Evolutionary conservation across 305 asterid species (phyloP).

Genomic region (Plantago coronopus): DNA sequence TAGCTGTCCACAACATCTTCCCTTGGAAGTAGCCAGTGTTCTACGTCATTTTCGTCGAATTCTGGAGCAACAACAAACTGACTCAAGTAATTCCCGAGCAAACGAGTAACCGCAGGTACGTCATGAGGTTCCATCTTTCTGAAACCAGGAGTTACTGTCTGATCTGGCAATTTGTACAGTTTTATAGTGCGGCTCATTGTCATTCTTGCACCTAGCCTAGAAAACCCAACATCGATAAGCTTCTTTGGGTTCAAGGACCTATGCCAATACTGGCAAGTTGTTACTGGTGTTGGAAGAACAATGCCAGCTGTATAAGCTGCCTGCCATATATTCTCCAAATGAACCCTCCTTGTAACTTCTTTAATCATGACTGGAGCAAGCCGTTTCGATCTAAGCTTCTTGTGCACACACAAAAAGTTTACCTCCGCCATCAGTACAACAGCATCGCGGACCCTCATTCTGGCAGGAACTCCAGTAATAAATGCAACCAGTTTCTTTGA

Average conservation of each 20-base stretch:
- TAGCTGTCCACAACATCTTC: conserved; percentile 59
- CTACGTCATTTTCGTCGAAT: conserved; percentile 63
- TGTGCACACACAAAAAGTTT: conserved; percentile 61
- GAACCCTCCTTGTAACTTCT: conserved; percentile 67
- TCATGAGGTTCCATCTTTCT: conserved; percentile 67
- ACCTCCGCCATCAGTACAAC: conserved; percentile 61
- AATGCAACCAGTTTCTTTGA: conserved; percentile 65
- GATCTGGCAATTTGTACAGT: conserved; percentile 58
- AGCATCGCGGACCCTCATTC: conserved; percentile 47
- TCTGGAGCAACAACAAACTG: conserved; percentile 56
- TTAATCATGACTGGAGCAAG: conserved; percentile 77
- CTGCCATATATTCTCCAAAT: conserved; percentile 73
- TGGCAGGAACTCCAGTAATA: conserved; percentile 66
- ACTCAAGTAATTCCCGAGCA: conserved; percentile 59
- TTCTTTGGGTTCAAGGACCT: conserved; percentile 64
- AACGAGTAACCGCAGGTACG: conserved; percentile 59
- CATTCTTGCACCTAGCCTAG: conserved; percentile 66
- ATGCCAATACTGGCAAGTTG: conserved; percentile 75
- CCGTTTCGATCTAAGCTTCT: conserved; percentile 64
- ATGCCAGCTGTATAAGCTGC: conserved; percentile 76
- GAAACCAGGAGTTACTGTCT: conserved; percentile 56
- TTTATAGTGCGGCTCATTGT: conserved; percentile 71
- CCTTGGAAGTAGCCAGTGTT: conserved; percentile 66
- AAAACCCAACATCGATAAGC: conserved; percentile 69
- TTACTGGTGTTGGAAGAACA: conserved; percentile 61